Base-by-base conservation (phyloP, 495 filamentous ascomycete species). In the Penicillium psychrofluorescens region DNA sequence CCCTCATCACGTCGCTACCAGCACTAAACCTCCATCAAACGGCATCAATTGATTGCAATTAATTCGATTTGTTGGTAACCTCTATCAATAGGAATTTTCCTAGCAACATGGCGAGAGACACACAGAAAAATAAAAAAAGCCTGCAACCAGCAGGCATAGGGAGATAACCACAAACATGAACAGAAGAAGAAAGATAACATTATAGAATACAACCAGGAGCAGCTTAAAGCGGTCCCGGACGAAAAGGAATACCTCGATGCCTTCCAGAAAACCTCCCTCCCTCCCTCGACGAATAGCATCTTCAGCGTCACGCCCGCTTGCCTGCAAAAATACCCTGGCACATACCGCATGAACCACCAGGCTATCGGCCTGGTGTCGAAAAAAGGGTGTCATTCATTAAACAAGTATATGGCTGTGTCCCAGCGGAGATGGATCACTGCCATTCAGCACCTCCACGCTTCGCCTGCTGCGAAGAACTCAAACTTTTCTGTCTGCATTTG, bases 361-460 rank as follows among this genome's bases (percentile, higher is more conserved):
- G 56, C 51, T 53, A 50, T 48, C 46, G 55, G 54, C 51, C 64
- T 61, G 60, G 58, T 53, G 56, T 70, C 64, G 22, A 22, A 6
- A 55, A 67, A 57, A 70, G 50, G 41, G 50, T 60, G 57, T 70
- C 66, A 62, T 70, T 67, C 55, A 70, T 70, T 70, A 70, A 70
- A 64, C 51, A 54, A 41, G 44, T 59, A 62, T 62, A 64, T 22
- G 43, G 48, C 40, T 37, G 42, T 49, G 46, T 48, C 50, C 51
- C 9, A 58, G 47, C 57, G 46, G 33, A 45, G 40, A 48, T 49
- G 44, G 53, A 43, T 39, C 36, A 29, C 45, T 29, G n/a, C 41
- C 35, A 32, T 40, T 45, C 44, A 43, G 39, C 45, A 34, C 32
- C 32, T 34, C n/a, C 32, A 34, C 32, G 7, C 22, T 22, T 22